Percentiles rank a stretch among this genome's conserved stretches.
phyloP scores from a whole-genome alignment of 208 protist species.

The Leishmania arabica region DNA sequence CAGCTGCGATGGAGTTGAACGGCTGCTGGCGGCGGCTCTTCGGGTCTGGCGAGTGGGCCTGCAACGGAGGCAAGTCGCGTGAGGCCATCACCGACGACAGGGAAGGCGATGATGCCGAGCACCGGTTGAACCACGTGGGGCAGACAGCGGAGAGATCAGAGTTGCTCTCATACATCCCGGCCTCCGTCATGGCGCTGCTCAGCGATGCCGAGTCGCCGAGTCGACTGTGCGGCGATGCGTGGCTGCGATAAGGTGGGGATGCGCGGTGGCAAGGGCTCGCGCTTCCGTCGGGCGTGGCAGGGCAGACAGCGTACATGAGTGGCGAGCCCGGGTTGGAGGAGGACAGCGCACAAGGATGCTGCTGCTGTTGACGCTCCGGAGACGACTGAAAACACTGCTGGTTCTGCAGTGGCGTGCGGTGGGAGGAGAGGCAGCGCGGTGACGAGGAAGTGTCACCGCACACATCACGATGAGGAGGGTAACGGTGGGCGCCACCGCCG shows the following conservation, averaged over 20 bases:
- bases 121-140: neutral
- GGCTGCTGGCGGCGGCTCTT: neutral
- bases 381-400: constrained; percentile 1
- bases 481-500: neutral
- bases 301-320: neutral
- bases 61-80: neutral
- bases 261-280: neutral
- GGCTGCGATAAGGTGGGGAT: neutral
- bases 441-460: neutral
- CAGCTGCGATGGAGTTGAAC: neutral
- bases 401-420: neutral
- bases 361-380: neutral
- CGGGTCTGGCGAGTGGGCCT: constrained; percentile 7
- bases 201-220: neutral
- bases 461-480: constrained; percentile 5
- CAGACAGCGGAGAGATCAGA: neutral
- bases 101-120: neutral
- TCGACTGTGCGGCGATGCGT: neutral
- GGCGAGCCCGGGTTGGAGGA: constrained; percentile 4
- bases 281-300: constrained; percentile 3
- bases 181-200: constrained; percentile 9
- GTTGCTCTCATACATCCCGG: neutral
- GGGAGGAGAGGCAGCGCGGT: constrained; percentile 5
- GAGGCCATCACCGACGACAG: neutral
- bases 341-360: neutral